Evolutionary conservation across 2,329 filamentous ascomycete genomes (phyloP).

Genomic region (Aureobasidium sp.): DNA sequence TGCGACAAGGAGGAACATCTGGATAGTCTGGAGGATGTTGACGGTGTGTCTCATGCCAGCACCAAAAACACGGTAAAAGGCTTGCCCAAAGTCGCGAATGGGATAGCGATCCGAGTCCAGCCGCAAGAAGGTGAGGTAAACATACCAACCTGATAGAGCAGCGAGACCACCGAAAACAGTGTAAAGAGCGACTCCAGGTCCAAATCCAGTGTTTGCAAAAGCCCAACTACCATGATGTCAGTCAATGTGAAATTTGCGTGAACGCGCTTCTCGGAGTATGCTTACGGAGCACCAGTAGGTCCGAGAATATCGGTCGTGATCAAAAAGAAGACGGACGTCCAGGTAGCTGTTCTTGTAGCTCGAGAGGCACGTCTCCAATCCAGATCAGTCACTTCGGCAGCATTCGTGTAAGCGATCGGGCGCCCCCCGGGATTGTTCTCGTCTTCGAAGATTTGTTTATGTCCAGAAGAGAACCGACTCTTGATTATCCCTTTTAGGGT

Average conservation of each 20-base stretch:
- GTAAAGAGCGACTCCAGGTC: slow-evolving; percentile 42
- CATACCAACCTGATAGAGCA: slow-evolving; percentile 40
- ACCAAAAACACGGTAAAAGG: slow-evolving; percentile 46
- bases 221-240: slow-evolving; percentile 29
- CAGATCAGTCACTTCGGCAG: slow-evolving; percentile 27
- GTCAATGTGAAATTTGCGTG: neutral
- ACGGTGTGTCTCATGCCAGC: slow-evolving; percentile 39
- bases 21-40: slow-evolving; percentile 45
- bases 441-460: neutral
- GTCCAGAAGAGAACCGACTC: slow-evolving; percentile 25
- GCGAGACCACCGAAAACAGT: slow-evolving; percentile 41
- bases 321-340: slow-evolving; percentile 47
- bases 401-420: neutral
- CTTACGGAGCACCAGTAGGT: slow-evolving; percentile 36
- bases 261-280: too few relatives aligned
- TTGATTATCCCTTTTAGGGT: slow-evolving; percentile 26
- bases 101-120: slow-evolving; percentile 47
- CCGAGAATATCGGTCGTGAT: slow-evolving; percentile 50
- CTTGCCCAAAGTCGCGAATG: slow-evolving; percentile 44
- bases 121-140: slow-evolving; percentile 46
- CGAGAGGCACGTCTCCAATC: slow-evolving; percentile 40
- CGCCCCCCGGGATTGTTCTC: neutral
- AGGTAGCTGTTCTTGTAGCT: slow-evolving; percentile 39
- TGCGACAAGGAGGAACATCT: slow-evolving; percentile 56
- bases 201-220: slow-evolving; percentile 35